A percentile compares a stretch with the other conserved stretches of the same genome.
Conservation (phyloP, 2,329 filamentous ascomycete species). For the Dactylellina leptospora region DNA sequence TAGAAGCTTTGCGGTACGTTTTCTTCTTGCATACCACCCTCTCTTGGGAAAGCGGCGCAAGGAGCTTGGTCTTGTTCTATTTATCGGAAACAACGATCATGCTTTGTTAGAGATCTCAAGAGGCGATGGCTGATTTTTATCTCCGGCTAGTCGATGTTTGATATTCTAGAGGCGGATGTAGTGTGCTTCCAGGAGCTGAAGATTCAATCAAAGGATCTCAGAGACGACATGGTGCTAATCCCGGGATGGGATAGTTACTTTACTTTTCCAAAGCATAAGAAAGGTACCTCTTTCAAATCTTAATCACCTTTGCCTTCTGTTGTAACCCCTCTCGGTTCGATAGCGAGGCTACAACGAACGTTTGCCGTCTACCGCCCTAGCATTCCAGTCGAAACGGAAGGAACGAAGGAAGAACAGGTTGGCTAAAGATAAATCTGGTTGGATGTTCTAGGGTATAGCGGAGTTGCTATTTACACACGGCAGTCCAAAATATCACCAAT, state of each 20-base stretch:
- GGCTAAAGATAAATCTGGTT: constrained; percentile 11
- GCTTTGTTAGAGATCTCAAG: neutral
- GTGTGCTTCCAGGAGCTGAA: constrained; percentile 96
- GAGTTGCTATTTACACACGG: constrained; percentile 94
- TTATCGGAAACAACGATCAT: no score
- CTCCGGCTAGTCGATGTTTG: constrained; percentile 80
- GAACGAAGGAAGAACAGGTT: neutral
- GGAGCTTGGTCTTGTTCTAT: no score
- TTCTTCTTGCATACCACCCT: neutral
- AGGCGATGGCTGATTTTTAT: constrained; percentile 7
- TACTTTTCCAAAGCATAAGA: constrained; percentile 90
- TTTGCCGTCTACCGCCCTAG: neutral
- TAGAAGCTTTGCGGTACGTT: constrained; percentile 72
- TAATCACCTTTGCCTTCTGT: neutral
- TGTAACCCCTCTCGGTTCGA: neutral
- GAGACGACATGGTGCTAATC: constrained; percentile 94
- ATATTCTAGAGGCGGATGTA: constrained; percentile 89
- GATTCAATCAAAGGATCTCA: constrained; percentile 89
- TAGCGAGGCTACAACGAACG: neutral
- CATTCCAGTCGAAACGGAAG: neutral
- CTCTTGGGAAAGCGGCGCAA: no score
- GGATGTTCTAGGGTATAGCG: constrained; percentile 80
- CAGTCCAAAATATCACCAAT: constrained; percentile 85
- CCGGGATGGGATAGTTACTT: constrained; percentile 97
- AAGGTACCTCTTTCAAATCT: constrained; percentile 68